Base-by-base conservation (phyloP, 192 early-diverging fungal species). In the Backusella sp. region DNA sequence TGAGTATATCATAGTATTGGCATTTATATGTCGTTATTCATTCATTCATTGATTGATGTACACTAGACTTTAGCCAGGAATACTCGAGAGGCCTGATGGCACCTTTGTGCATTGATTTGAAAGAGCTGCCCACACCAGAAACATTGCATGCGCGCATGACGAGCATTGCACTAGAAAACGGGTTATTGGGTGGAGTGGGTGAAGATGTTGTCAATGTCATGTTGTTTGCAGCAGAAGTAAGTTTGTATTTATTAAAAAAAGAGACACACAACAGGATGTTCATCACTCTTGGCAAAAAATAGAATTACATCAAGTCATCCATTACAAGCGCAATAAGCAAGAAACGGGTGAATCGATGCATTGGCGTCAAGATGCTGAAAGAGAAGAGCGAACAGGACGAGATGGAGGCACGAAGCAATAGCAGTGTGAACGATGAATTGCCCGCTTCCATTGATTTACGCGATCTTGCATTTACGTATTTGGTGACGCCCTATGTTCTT, bases 281-380 rank as follows among this genome's bases (percentile, higher is more conserved):
- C 39, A n/a, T 65, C 17, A 5, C 0, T 74, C 0, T 35, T n/a
- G 6, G 0, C n/a, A n/a, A n/a, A n/a, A 49, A 49, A 28, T 62
- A 88, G 85, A 86, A 84, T 68, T 91, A 93, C 70, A 83, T 93
- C 69, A 90, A 91, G 69, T 88, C 88, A 66, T 84, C 91, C 12
- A 83, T 93, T 49, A 90, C 88, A 32, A 91, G 90, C 34, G 88
- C 87, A 68, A 88, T 93, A 32, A 88, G 86, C 83, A 91, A 92
- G 68, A 78, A 86, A 42, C 84, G 92, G 32, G 83, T 86, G 5
- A 92, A 92, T 79, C 86, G 90, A 26, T 78, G 90, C 4, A 79
- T 90, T 62, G 91, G 90, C 1, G 36, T 79, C 1, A 37, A 52
- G 21, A 73, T 79, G 77, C 9, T 75, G 4, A 35, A 30, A 4